These are phyloP conservation scores for Lentinula lateritia DNA, from an alignment of 768 basidiomycete genomes.

Conservation along the genomic window DNA sequence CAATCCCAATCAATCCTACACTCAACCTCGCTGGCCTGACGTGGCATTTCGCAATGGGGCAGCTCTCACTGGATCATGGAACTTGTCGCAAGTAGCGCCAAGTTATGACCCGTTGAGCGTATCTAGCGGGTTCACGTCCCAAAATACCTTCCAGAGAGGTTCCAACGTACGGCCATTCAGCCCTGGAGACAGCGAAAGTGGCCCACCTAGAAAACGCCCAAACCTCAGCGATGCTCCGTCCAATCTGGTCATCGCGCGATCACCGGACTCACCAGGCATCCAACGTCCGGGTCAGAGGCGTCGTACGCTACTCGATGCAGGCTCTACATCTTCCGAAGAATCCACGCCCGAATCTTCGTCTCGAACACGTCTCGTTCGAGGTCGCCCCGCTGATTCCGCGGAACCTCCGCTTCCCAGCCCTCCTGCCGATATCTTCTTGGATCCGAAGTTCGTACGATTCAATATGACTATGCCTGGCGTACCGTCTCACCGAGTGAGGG, in stretches of 20 bases:
- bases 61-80: slow-evolving; percentile 31
- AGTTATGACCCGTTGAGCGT: slow-evolving; percentile 49
- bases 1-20: slow-evolving; percentile 33
- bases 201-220: slow-evolving; percentile 67
- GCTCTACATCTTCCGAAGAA: slow-evolving; percentile 67
- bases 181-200: slow-evolving; percentile 36
- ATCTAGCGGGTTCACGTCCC: slow-evolving; percentile 47
- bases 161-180: slow-evolving; percentile 8
- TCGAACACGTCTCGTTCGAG: slow-evolving; percentile 50
- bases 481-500: slow-evolving; percentile 37
- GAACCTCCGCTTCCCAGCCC: slow-evolving; percentile 18
- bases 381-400: slow-evolving; percentile 25
- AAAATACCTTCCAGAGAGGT: not conserved
- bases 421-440: slow-evolving; percentile 15
- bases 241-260: slow-evolving; percentile 32
- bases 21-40: slow-evolving; percentile 34
- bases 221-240: slow-evolving; percentile 45
- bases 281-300: slow-evolving; percentile 47
- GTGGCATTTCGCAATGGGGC: slow-evolving; percentile 35
- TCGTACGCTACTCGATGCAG: slow-evolving; percentile 31
- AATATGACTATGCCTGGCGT: slow-evolving; percentile 56
- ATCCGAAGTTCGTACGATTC: slow-evolving; percentile 51
- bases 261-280: slow-evolving; percentile 57
- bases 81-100: slow-evolving; percentile 21
- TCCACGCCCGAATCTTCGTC: slow-evolving; percentile 46